Percentiles rank a stretch among this genome's conserved stretches.
These are phyloP conservation scores for Plasmopara viticola DNA, from an alignment of 352 stramenopile species.

Conservation along the genomic window DNA sequence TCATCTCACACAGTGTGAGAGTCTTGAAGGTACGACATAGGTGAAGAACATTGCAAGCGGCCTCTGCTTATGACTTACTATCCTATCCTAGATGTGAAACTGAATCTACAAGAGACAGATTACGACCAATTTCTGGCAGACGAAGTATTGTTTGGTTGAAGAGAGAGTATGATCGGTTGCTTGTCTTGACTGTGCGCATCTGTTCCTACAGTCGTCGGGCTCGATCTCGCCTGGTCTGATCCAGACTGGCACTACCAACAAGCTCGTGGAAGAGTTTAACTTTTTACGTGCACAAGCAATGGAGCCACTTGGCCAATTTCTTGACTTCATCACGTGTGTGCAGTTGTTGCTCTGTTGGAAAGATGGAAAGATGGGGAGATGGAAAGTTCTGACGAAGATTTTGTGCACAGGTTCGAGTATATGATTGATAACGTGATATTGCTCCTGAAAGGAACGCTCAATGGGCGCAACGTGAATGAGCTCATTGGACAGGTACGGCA, in stretches of 20 bases:
- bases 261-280: slow-evolving; percentile 93
- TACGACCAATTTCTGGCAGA: slow-evolving; percentile 95
- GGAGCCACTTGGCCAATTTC: slow-evolving; percentile 94
- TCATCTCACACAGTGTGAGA: slow-evolving; percentile 87
- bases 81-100: slow-evolving; percentile 65
- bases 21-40: slow-evolving; percentile 62
- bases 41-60: not conserved
- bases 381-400: not conserved
- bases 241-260: slow-evolving; percentile 83
- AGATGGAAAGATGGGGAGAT: too few species aligned
- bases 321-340: slow-evolving; percentile 97
- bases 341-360: not conserved
- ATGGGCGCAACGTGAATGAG: slow-evolving; percentile 95
- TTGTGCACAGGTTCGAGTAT: slow-evolving; percentile 89
- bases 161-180: not conserved
- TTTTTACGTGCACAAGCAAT: slow-evolving; percentile 95
- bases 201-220: slow-evolving; percentile 59
- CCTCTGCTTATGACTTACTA: not conserved
- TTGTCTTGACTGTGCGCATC: not conserved
- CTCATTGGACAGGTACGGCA: slow-evolving; percentile 87
- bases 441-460: slow-evolving; percentile 97
- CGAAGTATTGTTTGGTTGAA: slow-evolving; percentile 46
- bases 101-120: slow-evolving; percentile 98
- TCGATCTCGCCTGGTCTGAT: slow-evolving; percentile 70
- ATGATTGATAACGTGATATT: slow-evolving; percentile 99